phyloP scores from a whole-genome alignment of 2,329 filamentous ascomycete species.

The Penicillium concentricum region DNA sequence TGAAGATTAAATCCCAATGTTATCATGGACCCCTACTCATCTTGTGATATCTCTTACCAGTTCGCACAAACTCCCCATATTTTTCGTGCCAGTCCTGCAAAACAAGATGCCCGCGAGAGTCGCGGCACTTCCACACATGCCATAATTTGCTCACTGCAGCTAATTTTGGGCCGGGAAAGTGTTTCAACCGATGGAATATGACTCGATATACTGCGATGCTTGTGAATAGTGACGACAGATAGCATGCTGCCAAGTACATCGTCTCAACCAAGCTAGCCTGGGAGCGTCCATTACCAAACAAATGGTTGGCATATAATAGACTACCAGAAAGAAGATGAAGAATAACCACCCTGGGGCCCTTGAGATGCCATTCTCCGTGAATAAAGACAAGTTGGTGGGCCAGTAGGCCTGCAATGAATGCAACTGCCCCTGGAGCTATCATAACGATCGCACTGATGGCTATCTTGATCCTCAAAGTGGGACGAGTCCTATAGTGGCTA shows the following conservation, averaged over 20 bases:
- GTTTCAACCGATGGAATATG: constrained; percentile 1
- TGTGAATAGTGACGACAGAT: not conserved
- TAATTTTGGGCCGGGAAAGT: constrained; percentile 3
- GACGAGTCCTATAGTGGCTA: not conserved
- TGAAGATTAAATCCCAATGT: not conserved
- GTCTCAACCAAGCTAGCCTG: not conserved
- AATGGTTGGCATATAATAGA: not conserved
- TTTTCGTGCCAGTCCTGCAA: not conserved
- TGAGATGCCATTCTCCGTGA: constrained; percentile 9
- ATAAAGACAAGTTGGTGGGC: constrained; percentile 4
- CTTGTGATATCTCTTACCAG: not conserved
- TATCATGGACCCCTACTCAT: not conserved
- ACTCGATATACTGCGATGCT: not conserved
- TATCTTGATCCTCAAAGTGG: not conserved
- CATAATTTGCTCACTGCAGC: constrained; percentile 1
- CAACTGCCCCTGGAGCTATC: not conserved
- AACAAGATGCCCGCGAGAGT: constrained; percentile 5
- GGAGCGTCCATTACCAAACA: not conserved
- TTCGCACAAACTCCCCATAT: constrained; percentile 1
- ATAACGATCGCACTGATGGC: not conserved
- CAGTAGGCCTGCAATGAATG: not conserved
- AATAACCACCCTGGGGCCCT: not conserved
- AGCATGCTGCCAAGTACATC: not conserved
- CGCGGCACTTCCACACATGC: constrained; percentile 7
- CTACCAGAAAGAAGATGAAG: not conserved